Conservation (phyloP, 306 rosid genomes). For the Urtica urens region DNA sequence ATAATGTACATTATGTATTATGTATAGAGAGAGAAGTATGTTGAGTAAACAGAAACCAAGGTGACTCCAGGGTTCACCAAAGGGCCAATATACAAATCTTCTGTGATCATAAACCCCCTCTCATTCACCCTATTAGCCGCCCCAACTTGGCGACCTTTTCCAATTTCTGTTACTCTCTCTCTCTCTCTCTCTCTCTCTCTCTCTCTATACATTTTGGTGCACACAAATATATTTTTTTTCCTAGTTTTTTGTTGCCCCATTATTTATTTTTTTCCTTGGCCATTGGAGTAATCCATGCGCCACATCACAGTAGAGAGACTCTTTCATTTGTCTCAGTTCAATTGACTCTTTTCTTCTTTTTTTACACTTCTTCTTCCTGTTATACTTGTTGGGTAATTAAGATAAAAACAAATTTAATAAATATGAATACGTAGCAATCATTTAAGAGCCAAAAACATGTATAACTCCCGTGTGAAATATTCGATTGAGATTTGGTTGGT, state of each 20-base stretch:
- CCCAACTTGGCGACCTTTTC: slow-evolving; percentile 16
- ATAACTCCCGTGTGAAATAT: no score
- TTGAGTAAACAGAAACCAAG: slow-evolving; percentile 6
- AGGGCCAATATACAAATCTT: slow-evolving; percentile 12
- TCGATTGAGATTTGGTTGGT: no score
- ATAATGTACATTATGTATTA: not conserved
- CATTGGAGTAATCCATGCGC: slow-evolving; percentile 50
- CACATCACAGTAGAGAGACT: slow-evolving; percentile 33
- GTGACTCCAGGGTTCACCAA: slow-evolving; percentile 45
- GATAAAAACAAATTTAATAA: no score
- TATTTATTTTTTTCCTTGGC: slow-evolving; percentile 28
- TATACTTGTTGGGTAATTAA: no score
- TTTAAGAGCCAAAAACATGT: no score
- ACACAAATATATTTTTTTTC: not conserved
- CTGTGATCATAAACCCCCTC: slow-evolving; percentile 19
- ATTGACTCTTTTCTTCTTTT: slow-evolving; percentile 9
- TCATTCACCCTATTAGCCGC: slow-evolving; percentile 27
- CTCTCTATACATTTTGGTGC: slow-evolving; percentile 3
- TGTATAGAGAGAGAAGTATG: not conserved
- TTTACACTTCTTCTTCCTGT: not conserved
- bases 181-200: slow-evolving; percentile 1
- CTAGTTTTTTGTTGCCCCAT: no score
- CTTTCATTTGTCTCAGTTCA: not conserved
- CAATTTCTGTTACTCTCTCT: slow-evolving; percentile 9
- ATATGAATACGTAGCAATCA: no score